Percentiles rank a stretch among this genome's conserved stretches.
Conservation (phyloP, 202 grass and related monocot species). For the Carex sylvatica region DNA sequence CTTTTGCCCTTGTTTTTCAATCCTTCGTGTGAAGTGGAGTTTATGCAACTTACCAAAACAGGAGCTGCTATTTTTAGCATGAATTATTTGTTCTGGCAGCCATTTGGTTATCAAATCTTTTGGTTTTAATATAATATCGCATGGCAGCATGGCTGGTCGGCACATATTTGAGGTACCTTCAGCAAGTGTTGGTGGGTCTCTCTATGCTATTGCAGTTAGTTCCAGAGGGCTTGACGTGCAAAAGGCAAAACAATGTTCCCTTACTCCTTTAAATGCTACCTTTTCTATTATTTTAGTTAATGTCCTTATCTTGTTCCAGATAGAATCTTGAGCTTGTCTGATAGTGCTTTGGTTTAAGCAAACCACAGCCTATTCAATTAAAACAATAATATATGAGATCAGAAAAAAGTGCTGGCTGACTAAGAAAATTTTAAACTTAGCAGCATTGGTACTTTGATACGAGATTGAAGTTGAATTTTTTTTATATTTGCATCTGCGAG, state of each 20-base stretch:
- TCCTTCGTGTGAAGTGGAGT: background rate
- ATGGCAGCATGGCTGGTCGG: conserved; percentile 77
- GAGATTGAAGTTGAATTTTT: background rate
- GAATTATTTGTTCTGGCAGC: conserved; percentile 23
- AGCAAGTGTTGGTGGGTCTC: conserved; percentile 67
- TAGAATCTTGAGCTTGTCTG: background rate
- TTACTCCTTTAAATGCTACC: background rate
- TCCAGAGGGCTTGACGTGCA: conserved; percentile 71
- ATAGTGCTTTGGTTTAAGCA: background rate
- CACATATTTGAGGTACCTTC: conserved; percentile 82
- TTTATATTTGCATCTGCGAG: background rate
- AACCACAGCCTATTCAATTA: background rate
- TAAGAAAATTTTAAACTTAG: background rate
- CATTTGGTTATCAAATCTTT: background rate
- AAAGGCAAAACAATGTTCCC: conserved; percentile 50
- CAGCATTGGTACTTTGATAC: background rate
- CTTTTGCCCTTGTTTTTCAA: background rate
- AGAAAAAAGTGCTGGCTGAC: background rate
- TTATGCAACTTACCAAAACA: background rate
- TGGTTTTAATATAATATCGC: background rate
- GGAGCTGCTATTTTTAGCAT: background rate
- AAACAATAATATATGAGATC: background rate
- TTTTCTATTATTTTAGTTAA: background rate
- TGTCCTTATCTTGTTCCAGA: background rate
- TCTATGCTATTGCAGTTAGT: conserved; percentile 74